These are phyloP conservation scores for Phytophthora pluvialis DNA, from an alignment of 352 stramenopile species.

Conservation along the genomic window DNA sequence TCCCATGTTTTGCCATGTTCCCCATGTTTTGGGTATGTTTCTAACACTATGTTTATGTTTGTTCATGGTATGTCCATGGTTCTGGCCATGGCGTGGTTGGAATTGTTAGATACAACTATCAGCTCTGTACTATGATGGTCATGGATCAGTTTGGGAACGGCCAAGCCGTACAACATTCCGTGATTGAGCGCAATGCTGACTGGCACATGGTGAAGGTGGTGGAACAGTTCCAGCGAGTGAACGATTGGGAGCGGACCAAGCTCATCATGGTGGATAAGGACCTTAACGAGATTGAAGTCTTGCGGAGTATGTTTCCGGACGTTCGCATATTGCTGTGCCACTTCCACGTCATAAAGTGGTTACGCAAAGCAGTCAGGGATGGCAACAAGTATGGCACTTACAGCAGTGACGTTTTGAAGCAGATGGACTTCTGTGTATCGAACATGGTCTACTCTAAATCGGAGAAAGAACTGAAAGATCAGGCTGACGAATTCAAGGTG, in stretches of 20 bases:
- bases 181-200: too few relatives aligned
- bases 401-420: neutral
- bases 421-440: neutral
- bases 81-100: too few relatives aligned
- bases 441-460: constrained; percentile 1
- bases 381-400: neutral
- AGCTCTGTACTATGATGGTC: neutral
- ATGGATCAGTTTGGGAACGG: neutral
- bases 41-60: neutral
- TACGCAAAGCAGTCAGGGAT: neutral
- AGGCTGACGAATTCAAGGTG: neutral
- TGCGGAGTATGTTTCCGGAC: neutral
- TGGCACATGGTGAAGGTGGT: too few relatives aligned
- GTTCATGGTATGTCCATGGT: neutral
- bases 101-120: constrained; percentile 4
- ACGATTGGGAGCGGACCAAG: too few relatives aligned
- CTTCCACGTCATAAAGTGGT: neutral
- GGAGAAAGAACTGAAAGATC: neutral
- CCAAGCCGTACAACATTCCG: neutral
- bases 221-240: too few relatives aligned
- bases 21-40: neutral
- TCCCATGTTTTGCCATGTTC: neutral
- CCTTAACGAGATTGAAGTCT: neutral
- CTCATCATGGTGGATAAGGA: too few relatives aligned
- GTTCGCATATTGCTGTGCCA: neutral